phyloP scores from a whole-genome alignment of 2,329 filamentous ascomycete genomes.

The Ascochyta lentis region DNA sequence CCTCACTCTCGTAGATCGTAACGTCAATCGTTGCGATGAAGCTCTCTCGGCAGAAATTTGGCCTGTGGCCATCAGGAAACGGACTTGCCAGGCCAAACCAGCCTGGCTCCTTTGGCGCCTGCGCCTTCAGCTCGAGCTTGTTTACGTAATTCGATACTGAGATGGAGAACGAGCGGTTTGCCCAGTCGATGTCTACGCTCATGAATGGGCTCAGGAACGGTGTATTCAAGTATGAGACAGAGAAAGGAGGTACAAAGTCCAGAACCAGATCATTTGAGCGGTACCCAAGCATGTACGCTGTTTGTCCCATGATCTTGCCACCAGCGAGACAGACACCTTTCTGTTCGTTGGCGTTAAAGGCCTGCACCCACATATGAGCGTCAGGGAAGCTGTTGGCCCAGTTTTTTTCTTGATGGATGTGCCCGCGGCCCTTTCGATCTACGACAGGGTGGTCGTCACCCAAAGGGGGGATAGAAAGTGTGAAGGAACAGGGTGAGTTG shows the following conservation, averaged over 20 bases:
- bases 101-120: conserved; percentile 49
- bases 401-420: conserved; percentile 60
- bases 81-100: conserved; percentile 57
- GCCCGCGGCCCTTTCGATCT: conserved; percentile 44
- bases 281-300: conserved; percentile 57
- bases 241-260: conserved; percentile 56
- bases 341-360: conserved; percentile 27
- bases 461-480: conserved; percentile 47
- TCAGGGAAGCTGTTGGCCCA: conserved; percentile 57
- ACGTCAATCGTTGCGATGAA: conserved; percentile 56
- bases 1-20: conserved; percentile 49
- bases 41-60: conserved; percentile 55
- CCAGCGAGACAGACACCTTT: conserved; percentile 42
- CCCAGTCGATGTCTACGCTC: conserved; percentile 51
- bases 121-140: conserved; percentile 51
- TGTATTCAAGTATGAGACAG: conserved; percentile 39
- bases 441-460: conserved; percentile 25
- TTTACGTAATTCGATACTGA: conserved; percentile 48
- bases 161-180: conserved; percentile 48
- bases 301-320: conserved; percentile 44
- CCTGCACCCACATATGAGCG: conserved; percentile 50
- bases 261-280: conserved; percentile 46
- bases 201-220: conserved; percentile 53
- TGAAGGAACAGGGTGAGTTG: conserved; percentile 50
- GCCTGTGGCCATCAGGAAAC: conserved; percentile 54